phyloP scores from a whole-genome alignment of 148 eudicot species.

The Rheum nobile region DNA sequence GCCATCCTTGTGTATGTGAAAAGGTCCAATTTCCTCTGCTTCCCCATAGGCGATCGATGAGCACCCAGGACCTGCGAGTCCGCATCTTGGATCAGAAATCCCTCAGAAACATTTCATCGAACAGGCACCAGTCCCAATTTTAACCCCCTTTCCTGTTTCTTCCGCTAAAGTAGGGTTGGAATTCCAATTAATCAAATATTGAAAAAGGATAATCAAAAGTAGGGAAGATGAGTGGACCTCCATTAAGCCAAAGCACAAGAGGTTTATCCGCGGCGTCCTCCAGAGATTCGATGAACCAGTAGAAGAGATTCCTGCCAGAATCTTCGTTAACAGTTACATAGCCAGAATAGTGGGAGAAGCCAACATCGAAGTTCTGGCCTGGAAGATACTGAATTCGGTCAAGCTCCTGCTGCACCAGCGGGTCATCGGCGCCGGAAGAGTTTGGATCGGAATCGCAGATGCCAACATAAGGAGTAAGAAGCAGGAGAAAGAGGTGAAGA shows the following conservation, averaged over 20 bases:
- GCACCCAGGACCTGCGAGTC: constrained; percentile 83
- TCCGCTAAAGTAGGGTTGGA: no score
- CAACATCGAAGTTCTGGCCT: constrained; percentile 59
- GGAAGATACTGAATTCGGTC: constrained; percentile 48
- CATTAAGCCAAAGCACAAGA: constrained; percentile 86
- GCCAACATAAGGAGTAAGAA: constrained; percentile 13
- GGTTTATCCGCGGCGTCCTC: constrained; percentile 72
- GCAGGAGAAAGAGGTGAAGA: constrained; percentile 13
- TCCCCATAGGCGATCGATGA: constrained; percentile 87
- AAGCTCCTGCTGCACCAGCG: constrained; percentile 30
- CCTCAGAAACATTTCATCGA: not conserved
- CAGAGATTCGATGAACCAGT: constrained; percentile 76
- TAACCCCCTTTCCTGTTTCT: not conserved
- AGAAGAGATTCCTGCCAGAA: constrained; percentile 66
- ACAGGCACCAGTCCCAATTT: not conserved
- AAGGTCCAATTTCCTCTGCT: constrained; percentile 95
- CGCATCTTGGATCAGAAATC: not conserved
- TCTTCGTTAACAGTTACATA: constrained; percentile 61
- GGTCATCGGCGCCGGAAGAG: constrained; percentile 16
- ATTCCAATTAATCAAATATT: not conserved
- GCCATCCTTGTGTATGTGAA: constrained; percentile 81
- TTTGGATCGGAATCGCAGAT: constrained; percentile 9
- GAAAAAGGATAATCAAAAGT: not conserved
- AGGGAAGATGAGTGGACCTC: constrained; percentile 33
- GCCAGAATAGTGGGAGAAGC: constrained; percentile 66